Percentiles rank a stretch among this genome's conserved stretches.
These are phyloP conservation scores for Mycena pura DNA, from an alignment of 768 basidiomycete species.

Conservation along the genomic window DNA sequence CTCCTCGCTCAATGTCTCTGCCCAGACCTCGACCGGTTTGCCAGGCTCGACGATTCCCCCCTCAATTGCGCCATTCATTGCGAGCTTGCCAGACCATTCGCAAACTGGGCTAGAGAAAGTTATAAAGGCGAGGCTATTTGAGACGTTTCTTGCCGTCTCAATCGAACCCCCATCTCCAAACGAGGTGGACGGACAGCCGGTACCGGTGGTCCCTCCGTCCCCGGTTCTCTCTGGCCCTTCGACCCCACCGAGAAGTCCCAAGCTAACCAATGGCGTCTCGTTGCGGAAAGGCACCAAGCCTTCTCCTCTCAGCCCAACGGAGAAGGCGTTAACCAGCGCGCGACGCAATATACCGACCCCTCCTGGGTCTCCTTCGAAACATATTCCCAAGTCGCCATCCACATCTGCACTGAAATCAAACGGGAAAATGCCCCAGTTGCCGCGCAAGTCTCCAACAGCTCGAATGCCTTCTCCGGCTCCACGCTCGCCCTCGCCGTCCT, in stretches of 20 bases:
- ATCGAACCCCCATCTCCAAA: slow-evolving; percentile 37
- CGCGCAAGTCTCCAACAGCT: slow-evolving; percentile 18
- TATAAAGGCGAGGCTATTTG: slow-evolving; percentile 74
- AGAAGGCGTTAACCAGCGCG: slow-evolving; percentile 23
- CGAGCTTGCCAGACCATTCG: slow-evolving; percentile 63
- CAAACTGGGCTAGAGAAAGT: slow-evolving; percentile 75
- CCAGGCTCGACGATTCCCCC: slow-evolving; percentile 27
- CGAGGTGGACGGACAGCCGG: slow-evolving; percentile 5
- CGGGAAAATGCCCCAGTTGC: slow-evolving; percentile 29
- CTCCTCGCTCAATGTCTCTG: slow-evolving; percentile 48
- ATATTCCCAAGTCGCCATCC: slow-evolving; percentile 37
- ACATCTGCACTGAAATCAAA: slow-evolving; percentile 29
- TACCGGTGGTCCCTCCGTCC: slow-evolving; percentile 11
- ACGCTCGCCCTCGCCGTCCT: slow-evolving; percentile 22
- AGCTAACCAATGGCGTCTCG: slow-evolving; percentile 20
- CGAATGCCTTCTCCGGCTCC: slow-evolving; percentile 37
- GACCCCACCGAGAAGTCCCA: slow-evolving; percentile 26
- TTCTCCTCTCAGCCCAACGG: slow-evolving; percentile 30
- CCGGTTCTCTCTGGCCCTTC: slow-evolving; percentile 16
- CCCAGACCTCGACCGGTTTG: slow-evolving; percentile 26
- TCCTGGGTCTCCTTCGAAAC: slow-evolving; percentile 22
- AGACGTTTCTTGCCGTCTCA: slow-evolving; percentile 73
- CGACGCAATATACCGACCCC: slow-evolving; percentile 32
- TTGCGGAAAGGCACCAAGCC: slow-evolving; percentile 26
- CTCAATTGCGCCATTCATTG: slow-evolving; percentile 31